phyloP scores from a whole-genome alignment of 2,329 filamentous ascomycete species.

The Colletotrichum gloeosporioides region DNA sequence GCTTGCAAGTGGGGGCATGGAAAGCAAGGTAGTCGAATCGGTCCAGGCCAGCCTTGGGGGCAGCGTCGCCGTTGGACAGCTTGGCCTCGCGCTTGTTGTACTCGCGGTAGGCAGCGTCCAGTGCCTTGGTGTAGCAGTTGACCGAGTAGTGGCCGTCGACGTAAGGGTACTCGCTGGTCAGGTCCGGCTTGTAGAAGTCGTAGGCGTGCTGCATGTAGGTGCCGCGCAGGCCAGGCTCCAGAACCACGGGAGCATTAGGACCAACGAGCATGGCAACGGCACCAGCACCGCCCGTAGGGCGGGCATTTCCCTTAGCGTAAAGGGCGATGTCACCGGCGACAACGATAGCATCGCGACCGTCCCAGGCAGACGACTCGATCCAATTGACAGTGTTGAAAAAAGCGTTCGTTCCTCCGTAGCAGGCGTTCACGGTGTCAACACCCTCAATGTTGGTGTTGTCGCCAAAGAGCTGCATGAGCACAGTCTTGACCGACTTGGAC shows the following conservation, averaged over 20 bases:
- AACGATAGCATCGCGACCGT: slow-evolving; percentile 81
- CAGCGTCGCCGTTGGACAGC: slow-evolving; percentile 39
- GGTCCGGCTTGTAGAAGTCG: slow-evolving; percentile 90
- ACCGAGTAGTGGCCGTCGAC: slow-evolving; percentile 86
- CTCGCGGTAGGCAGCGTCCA: slow-evolving; percentile 81
- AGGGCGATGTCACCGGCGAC: slow-evolving; percentile 84
- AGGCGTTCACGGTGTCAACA: slow-evolving; percentile 83
- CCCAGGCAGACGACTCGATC: slow-evolving; percentile 87
- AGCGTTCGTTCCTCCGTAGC: slow-evolving; percentile 86
- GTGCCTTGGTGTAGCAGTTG: slow-evolving; percentile 81
- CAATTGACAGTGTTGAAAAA: slow-evolving; percentile 85
- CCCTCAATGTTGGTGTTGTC: slow-evolving; percentile 86
- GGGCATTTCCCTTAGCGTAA: slow-evolving; percentile 83
- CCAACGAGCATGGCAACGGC: slow-evolving; percentile 81
- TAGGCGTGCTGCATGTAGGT: slow-evolving; percentile 85
- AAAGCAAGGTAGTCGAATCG: slow-evolving; percentile 85
- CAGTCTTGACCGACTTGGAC: slow-evolving; percentile 89
- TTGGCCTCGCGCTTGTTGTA: slow-evolving; percentile 77
- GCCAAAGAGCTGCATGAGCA: slow-evolving; percentile 85
- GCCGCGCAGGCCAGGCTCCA: slow-evolving; percentile 80
- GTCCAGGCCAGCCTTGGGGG: slow-evolving; percentile 70
- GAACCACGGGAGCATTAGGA: slow-evolving; percentile 76
- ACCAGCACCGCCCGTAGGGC: slow-evolving; percentile 81
- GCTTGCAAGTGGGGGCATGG: slow-evolving; percentile 87
- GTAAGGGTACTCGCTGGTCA: slow-evolving; percentile 86